phyloP scores from a whole-genome alignment of 2,329 filamentous ascomycete genomes.

The Colletotrichum filicis region DNA sequence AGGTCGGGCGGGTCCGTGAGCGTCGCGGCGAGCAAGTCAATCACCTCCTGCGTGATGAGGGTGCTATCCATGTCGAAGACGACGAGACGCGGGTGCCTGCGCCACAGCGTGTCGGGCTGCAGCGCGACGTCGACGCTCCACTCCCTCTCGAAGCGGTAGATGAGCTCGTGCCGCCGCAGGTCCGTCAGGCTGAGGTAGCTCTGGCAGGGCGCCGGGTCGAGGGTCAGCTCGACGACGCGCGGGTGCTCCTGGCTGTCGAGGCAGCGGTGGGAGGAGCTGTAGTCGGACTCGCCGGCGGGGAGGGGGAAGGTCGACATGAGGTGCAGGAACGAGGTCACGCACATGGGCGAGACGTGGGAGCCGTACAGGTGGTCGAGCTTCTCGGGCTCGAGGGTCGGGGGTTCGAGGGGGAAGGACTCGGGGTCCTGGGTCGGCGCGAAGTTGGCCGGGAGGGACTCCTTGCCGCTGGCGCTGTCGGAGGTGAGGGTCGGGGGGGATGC shows the following conservation, averaged over 20 bases:
- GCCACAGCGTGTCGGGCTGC: slow-evolving; percentile 78
- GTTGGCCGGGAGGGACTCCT: slow-evolving; percentile 60
- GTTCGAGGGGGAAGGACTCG: slow-evolving; percentile 70
- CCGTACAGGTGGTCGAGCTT: slow-evolving; percentile 74
- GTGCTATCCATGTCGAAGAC: slow-evolving; percentile 99
- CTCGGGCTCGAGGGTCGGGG: slow-evolving; percentile 65
- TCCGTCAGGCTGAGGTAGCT: slow-evolving; percentile 75
- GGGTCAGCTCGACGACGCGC: slow-evolving; percentile 72
- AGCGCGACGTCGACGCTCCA: slow-evolving; percentile 90
- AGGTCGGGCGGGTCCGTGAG: slow-evolving; percentile 76
- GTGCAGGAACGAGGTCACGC: slow-evolving; percentile 73
- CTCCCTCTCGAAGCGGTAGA: slow-evolving; percentile 86
- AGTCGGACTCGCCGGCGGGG: slow-evolving; percentile 60
- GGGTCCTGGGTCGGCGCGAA: slow-evolving; percentile 69
- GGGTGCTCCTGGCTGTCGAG: slow-evolving; percentile 71
- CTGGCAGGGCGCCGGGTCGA: slow-evolving; percentile 69
- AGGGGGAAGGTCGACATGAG: slow-evolving; percentile 72
- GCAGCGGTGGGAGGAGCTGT: slow-evolving; percentile 72
- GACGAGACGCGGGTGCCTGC: slow-evolving; percentile 84
- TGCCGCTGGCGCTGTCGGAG: slow-evolving; percentile 47
- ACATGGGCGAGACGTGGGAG: slow-evolving; percentile 72
- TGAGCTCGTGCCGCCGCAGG: slow-evolving; percentile 81
- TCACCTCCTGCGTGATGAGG: slow-evolving; percentile 96
- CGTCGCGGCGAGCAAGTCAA: slow-evolving; percentile 90
- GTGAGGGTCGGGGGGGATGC: slow-evolving; percentile 47